Evolutionary conservation across 2,329 filamentous ascomycete species (phyloP).

Genomic region (Dothistroma pini): DNA sequence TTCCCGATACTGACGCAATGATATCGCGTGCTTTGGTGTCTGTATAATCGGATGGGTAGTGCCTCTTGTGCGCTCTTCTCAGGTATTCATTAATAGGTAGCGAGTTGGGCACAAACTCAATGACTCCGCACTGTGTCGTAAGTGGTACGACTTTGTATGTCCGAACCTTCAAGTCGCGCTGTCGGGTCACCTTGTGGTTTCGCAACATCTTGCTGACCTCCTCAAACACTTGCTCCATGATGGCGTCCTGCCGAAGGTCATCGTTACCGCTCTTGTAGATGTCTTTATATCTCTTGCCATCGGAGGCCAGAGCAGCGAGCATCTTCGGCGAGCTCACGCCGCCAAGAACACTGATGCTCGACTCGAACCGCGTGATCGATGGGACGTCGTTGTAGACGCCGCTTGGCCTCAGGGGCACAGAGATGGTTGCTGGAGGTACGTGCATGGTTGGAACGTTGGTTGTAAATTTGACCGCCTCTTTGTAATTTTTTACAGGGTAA

Average conservation of each 20-base stretch:
- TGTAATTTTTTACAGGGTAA: slow-evolving; percentile 60
- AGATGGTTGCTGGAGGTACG: slow-evolving; percentile 86
- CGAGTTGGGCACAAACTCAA: slow-evolving; percentile 95
- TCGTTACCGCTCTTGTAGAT: slow-evolving; percentile 95
- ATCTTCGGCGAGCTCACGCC: slow-evolving; percentile 94
- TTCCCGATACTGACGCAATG: slow-evolving; percentile 66
- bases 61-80: slow-evolving; percentile 82
- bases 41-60: slow-evolving; percentile 81
- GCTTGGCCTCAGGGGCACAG: slow-evolving; percentile 68
- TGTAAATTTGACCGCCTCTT: slow-evolving; percentile 34
- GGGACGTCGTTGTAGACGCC: slow-evolving; percentile 75
- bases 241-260: slow-evolving; percentile 89
- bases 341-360: slow-evolving; percentile 77
- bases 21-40: slow-evolving; percentile 71
- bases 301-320: slow-evolving; percentile 72
- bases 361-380: slow-evolving; percentile 66
- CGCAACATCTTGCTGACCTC: slow-evolving; percentile 88
- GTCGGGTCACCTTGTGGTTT: slow-evolving; percentile 79
- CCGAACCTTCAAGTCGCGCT: slow-evolving; percentile 82
- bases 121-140: slow-evolving; percentile 79
- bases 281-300: slow-evolving; percentile 81
- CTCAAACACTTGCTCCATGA: slow-evolving; percentile 99
- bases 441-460: slow-evolving; percentile 55
- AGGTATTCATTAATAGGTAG: slow-evolving; percentile 89
- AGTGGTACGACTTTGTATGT: slow-evolving; percentile 97